Conservation (phyloP, 2,329 filamentous ascomycete species). For the Exophiala sideris region DNA sequence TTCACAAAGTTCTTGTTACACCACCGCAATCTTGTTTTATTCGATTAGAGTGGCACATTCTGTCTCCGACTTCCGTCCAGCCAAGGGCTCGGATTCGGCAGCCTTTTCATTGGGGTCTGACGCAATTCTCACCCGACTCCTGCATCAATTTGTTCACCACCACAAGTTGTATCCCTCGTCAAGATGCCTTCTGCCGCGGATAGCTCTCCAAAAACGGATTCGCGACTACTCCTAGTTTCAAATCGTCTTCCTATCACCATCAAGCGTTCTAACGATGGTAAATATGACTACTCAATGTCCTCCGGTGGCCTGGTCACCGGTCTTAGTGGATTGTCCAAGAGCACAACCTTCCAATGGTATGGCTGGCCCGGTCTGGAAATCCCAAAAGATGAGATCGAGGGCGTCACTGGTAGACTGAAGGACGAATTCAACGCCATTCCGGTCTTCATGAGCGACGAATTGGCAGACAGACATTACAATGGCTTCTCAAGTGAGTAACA, state of each 20-base stretch:
- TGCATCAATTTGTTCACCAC: neutral
- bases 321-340: slow-evolving; percentile 86
- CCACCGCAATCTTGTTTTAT: neutral
- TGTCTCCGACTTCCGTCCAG: neutral
- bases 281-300: slow-evolving; percentile 93
- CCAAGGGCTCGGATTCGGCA: neutral
- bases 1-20: neutral
- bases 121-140: neutral
- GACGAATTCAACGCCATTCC: slow-evolving; percentile 86
- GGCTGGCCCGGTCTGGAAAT: slow-evolving; percentile 95
- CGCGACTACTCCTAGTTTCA: slow-evolving; percentile 74
- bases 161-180: neutral
- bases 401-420: slow-evolving; percentile 73
- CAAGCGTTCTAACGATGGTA: slow-evolving; percentile 85
- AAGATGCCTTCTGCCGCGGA: slow-evolving; percentile 24
- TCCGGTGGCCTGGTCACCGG: slow-evolving; percentile 94
- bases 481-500: slow-evolving; percentile 80
- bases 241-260: slow-evolving; percentile 96
- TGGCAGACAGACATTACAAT: slow-evolving; percentile 95
- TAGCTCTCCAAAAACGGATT: slow-evolving; percentile 20
- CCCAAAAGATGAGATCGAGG: slow-evolving; percentile 73
- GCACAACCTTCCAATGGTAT: slow-evolving; percentile 96
- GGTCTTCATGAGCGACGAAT: slow-evolving; percentile 88
- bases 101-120: slow-evolving; percentile 2
- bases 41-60: too few species aligned